Conservation (phyloP, 164 flowering plant species). For the Warburgia ugandensis region DNA sequence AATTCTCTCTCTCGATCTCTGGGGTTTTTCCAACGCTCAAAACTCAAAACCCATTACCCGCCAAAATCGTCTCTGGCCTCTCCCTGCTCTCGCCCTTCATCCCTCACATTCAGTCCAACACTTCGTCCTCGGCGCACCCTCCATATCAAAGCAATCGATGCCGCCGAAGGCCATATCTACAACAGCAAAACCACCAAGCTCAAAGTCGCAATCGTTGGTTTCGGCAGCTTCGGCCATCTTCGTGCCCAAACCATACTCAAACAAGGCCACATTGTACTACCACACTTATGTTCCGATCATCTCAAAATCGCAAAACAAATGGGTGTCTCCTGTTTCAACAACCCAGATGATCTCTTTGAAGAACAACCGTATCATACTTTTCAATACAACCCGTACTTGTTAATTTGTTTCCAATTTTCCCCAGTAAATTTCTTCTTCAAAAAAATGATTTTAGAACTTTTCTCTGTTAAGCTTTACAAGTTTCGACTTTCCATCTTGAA, state of each 20-base stretch:
- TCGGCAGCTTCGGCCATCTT: constrained; percentile 82
- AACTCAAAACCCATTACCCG: too few species aligned
- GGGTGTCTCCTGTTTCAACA: constrained; percentile 47
- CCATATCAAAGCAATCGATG: constrained; percentile 23
- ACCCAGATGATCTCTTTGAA: constrained; percentile 63
- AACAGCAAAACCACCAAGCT: constrained; percentile 29
- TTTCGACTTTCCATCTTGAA: too few species aligned
- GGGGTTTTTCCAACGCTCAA: too few species aligned
- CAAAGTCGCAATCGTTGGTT: constrained; percentile 68
- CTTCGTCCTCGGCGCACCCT: neutral
- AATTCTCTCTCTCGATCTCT: too few species aligned
- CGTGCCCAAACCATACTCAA: constrained; percentile 52
- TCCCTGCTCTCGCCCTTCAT: neutral
- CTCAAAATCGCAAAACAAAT: constrained; percentile 28
- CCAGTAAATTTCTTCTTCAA: too few species aligned
- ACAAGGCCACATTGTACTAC: constrained; percentile 67
- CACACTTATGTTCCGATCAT: constrained; percentile 61
- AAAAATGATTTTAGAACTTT: too few species aligned
- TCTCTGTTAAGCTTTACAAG: too few species aligned
- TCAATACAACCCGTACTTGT: too few species aligned
- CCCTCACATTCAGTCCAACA: neutral
- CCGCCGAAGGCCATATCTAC: constrained; percentile 18
- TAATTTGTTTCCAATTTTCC: too few species aligned
- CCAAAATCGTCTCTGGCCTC: too few species aligned
- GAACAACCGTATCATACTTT: too few species aligned